Base-by-base conservation (phyloP, 202 grass and related monocot species). In the Schoenoplectus triqueter region DNA sequence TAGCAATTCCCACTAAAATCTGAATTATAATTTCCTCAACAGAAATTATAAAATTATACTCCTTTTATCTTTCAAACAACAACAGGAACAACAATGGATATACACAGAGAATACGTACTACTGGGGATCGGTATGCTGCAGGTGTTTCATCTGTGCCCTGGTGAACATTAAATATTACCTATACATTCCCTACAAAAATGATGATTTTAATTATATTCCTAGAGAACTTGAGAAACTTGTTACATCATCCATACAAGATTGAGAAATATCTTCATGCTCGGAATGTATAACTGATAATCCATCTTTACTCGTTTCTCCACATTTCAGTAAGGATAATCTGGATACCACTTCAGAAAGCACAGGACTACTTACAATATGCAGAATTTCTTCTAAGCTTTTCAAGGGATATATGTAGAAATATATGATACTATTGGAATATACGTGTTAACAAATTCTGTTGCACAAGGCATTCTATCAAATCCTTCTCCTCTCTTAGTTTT, bases 401-500 rank as follows among this genome's bases (percentile, higher is more conserved):
- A 2, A 40, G 5, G 73, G 11, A 41, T 21, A 77, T 11, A 8
- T 4, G 40, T 57, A 21, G 13, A 59, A 59, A n/a, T 5, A 40
- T 57, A 77, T 3, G 11, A 3, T 41, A 40, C 73, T 77, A 41
- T 49, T 77, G 50, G 6, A 77, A 76, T 56, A 31, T 51, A 42
- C 41, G 73, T 59, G 31, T 78, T 73, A 73, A 85, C 44, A 80
- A 46, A 56, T 77, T 39, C 64, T 17, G 61, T 73, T 51, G 65
- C 56, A 6, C 50, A n/a, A 81, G 39, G 31, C 66, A 84, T 81
- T 81, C 87, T 15, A 88, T 72, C 20, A 88, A 85, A 55, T 10
- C 55, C 56, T 73, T 81, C 42, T 88, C 87, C 21, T 88, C 82
- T 47, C 63, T 79, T 5, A 88, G 82, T 81, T 84, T 80, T 56